Evolutionary conservation across 106 monocot species (phyloP), one percentile per base, ranked within the genome.

Genomic region (Dendrobium huoshanense): DNA sequence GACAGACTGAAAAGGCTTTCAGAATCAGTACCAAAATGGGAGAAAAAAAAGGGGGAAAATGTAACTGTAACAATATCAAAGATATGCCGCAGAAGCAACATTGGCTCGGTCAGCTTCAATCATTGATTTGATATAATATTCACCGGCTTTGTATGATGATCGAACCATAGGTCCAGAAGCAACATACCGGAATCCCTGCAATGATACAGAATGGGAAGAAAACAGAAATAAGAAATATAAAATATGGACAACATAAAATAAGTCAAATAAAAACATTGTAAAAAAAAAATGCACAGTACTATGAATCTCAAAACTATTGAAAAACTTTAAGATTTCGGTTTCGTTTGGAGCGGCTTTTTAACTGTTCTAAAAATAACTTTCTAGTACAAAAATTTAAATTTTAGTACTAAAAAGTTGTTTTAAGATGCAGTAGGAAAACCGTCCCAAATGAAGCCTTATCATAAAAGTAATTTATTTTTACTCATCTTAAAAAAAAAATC

Each of bases 101-200:
- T 37, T 56, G 18, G 78, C 78, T 55, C 82, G 77, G 67, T 83
- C 82, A 83, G 82, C 78, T 49, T 83, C 82, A 42, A 83, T 77
- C 82, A 83, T 83, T 70, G 82, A 48, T 70, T 83, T 83, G 51
- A 83, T 83, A 55, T 83, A 83, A 72, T 78, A 83, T 48, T 83
- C 82, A 72, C 82, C 82, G 24, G 82, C 82, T 83, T 83, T 83
- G 65, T 83, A 83, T 22, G 82, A 83, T 9, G 82, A 83, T 41
- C 82, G 82, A 72, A 83, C 82, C 82, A 83, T 83, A 54, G 82
- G 82, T 31, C 82, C 82, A 40, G 82, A 83, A 15, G 82, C 82
- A 72, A 83, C 72, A 56, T 83, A 83, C 1, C 82, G 77, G 55
- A 83, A 83, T 78, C 82, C 82, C 82, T 83, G 74, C 74, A 74